phyloP scores from a whole-genome alignment of 225 moss, liverwort and hornwort genomes.

The Physcomitrellopsis africana region DNA sequence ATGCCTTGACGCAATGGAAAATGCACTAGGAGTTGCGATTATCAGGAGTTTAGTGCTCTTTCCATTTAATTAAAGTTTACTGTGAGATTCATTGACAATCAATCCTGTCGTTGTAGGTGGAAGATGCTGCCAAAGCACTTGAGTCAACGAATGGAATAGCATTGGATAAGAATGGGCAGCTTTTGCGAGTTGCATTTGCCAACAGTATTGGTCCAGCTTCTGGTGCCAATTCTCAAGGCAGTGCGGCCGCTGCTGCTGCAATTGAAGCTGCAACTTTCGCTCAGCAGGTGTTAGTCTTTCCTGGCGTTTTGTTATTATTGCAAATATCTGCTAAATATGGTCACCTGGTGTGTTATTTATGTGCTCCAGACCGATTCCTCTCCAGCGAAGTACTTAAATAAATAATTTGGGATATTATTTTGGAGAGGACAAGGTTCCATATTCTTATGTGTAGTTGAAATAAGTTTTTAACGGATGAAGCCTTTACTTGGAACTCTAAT shows the following conservation, averaged over 20 bases:
- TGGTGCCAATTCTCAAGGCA: conserved; percentile 69
- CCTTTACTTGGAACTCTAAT: conserved; percentile 6
- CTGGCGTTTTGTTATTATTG: not conserved
- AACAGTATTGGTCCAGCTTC: conserved; percentile 90
- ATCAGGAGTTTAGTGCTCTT: not conserved
- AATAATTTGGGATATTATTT: not conserved
- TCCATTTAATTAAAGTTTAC: no score
- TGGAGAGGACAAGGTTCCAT: conserved; percentile 3
- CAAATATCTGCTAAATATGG: not conserved
- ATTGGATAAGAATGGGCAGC: conserved; percentile 93
- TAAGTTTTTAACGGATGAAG: not conserved
- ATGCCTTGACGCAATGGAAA: conserved; percentile 9
- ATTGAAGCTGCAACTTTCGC: conserved; percentile 99
- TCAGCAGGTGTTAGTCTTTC: conserved; percentile 67
- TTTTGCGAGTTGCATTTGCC: conserved; percentile 95
- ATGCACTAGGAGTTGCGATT: conserved; percentile 1
- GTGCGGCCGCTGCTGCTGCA: conserved; percentile 92
- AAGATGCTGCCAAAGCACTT: conserved; percentile 92
- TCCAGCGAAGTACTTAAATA: not conserved
- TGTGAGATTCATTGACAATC: conserved; percentile 5
- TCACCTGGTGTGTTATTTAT: conserved; percentile 3
- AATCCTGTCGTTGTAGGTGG: conserved; percentile 61
- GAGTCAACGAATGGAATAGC: conserved; percentile 88
- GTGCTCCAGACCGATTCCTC: conserved; percentile 19
- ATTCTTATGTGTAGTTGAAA: conserved; percentile 1